Base-by-base conservation (phyloP, 2,329 filamentous ascomycete species). In the Hymenoscyphus fructigenus region DNA sequence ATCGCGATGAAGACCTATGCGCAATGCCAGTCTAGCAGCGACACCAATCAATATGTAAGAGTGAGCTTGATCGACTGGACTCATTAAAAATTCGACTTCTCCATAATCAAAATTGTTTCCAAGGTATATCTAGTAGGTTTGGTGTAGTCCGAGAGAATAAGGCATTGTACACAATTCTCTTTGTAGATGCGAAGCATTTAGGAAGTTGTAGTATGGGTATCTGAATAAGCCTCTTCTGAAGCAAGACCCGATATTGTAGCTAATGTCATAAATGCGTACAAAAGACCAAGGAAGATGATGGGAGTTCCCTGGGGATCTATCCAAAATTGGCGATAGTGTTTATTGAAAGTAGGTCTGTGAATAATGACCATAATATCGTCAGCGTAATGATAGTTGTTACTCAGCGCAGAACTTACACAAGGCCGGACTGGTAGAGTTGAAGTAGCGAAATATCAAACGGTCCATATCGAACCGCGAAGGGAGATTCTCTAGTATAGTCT, bases 61-160 rank as follows among this genome's bases (percentile, higher is more conserved):
- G 68, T 81, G 82, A 73, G 83, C 82, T 73, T 85, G 83, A 38
- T 80, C 80, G 10, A 79, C 77, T 28, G 80, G 79, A 72, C 80
- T 83, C 58, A 82, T 75, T n/a, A 86, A 67, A 68, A 86, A 86
- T 66, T 85, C 80, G 0, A 79, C 78, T 73, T 87, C 84, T 20
- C 81, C 65, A 84, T 85, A 28, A 85, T 74, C 14, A 85, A 66
- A 56, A 86, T 78, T 2, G 83, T 80, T 58, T 82, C 81, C 29
- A 85, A 75, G 0, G 82, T 85, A 57, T 76, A 76, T 14, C 77
- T 73, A n/a, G 78, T 81, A 0, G 85, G 83, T 50, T 80, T 80
- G 1, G 79, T 79, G 70, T 85, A 86, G 65, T 81, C 81, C 2
- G 80, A 80, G 68, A 78, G 76, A 14, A 83, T 75, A 32, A 88